Percentiles rank a stretch among this genome's conserved stretches.
These are phyloP conservation scores for Macrophomina pseudophaseolina DNA, from an alignment of 2,329 filamentous ascomycete species.

Conservation along the genomic window DNA sequence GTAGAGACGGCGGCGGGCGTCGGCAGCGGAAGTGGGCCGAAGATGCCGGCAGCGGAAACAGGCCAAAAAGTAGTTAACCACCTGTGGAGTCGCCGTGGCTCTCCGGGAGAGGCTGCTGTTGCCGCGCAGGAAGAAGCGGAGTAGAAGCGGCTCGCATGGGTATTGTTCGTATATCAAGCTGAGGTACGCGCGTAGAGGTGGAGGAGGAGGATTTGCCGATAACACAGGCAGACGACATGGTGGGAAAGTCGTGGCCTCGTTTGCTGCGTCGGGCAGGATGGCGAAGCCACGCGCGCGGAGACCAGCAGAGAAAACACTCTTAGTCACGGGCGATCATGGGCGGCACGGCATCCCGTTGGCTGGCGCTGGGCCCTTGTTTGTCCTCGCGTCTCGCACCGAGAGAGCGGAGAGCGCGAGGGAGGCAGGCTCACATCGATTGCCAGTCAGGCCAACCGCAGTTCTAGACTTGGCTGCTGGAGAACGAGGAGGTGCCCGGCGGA, in stretches of 20 bases:
- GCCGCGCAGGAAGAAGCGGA: constrained; percentile 8
- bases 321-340: constrained; percentile 10
- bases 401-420: neutral
- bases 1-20: neutral
- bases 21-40: neutral
- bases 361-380: neutral
- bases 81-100: neutral
- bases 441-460: neutral
- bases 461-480: neutral
- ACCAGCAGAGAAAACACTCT: neutral
- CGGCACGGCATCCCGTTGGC: constrained; percentile 11
- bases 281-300: neutral
- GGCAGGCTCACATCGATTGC: neutral
- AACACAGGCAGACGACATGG: no score
- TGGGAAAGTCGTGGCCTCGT: neutral
- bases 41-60: neutral
- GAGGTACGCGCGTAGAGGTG: constrained; percentile 1
- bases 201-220: neutral
- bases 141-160: neutral
- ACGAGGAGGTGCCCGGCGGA: neutral
- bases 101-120: neutral
- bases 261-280: neutral
- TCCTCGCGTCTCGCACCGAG: neutral
- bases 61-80: neutral
- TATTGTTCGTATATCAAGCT: neutral